Conservation (phyloP, 441 rosid species). For the Euphorbia schlechtendalii region DNA sequence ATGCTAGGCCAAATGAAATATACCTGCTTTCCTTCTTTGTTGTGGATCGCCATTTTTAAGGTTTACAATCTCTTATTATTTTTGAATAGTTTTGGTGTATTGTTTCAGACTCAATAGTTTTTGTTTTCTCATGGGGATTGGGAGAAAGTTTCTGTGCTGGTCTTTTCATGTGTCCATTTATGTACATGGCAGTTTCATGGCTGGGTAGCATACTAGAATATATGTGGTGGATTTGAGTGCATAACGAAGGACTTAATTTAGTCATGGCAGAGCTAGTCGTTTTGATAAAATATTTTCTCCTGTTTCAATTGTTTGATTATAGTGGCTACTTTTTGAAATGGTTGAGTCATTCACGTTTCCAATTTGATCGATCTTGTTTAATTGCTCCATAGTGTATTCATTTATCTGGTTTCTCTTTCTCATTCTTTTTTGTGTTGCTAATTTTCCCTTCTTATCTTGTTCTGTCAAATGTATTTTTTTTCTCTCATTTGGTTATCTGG, state of each 20-base stretch:
- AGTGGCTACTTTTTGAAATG: not conserved
- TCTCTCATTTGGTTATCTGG: conserved; percentile 9
- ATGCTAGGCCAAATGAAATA: not conserved
- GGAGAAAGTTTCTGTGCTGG: too few relatives aligned
- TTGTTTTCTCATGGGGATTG: not conserved
- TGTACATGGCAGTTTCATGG: too few relatives aligned
- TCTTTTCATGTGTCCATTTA: not conserved
- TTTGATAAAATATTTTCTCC: too few relatives aligned
- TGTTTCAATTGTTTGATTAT: not conserved
- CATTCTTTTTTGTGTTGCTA: not conserved
- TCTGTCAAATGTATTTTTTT: too few relatives aligned
- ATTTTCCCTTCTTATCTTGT: too few relatives aligned
- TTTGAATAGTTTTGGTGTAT: not conserved
- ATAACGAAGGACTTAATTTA: too few relatives aligned
- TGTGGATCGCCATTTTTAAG: not conserved
- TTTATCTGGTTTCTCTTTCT: not conserved
- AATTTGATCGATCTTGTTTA: not conserved
- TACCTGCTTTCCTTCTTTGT: not conserved
- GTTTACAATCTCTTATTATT: not conserved
- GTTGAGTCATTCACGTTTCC: not conserved
- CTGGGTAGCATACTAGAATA: too few relatives aligned
- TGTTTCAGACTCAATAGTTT: not conserved
- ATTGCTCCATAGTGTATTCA: not conserved
- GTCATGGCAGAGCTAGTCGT: too few relatives aligned
- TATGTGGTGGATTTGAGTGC: too few relatives aligned